Evolutionary conservation across 1,139 yeast genomes (phyloP).

Genomic region (Yarrowia galli): DNA sequence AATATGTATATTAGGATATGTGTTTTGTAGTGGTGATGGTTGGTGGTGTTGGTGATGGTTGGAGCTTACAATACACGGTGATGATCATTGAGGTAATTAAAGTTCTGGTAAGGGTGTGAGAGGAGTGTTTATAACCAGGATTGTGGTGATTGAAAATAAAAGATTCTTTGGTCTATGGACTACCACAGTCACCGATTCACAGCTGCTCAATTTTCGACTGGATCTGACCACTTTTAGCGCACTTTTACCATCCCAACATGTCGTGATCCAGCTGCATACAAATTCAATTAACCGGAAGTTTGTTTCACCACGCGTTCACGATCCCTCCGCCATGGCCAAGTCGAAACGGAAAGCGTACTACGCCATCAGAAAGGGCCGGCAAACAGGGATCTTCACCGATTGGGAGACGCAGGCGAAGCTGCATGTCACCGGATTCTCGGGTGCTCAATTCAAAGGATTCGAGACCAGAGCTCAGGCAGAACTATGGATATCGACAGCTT

Average conservation of each 20-base stretch:
- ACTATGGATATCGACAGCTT: not conserved
- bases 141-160: too few species aligned
- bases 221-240: too few species aligned
- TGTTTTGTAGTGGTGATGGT: not conserved
- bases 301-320: not conserved
- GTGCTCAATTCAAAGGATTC: not conserved
- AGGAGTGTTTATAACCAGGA: too few species aligned
- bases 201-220: too few species aligned
- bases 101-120: too few species aligned
- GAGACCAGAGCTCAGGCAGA: not conserved
- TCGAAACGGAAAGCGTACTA: not conserved
- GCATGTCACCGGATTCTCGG: conserved; percentile 2
- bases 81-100: too few species aligned
- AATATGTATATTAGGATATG: conserved; percentile 10
- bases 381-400: conserved; percentile 19
- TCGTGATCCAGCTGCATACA: too few species aligned
- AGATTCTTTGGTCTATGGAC: too few species aligned
- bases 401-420: conserved; percentile 12
- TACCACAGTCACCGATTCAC: too few species aligned
- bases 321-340: conserved; percentile 10
- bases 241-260: too few species aligned
- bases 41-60: too few species aligned
- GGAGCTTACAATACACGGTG: too few species aligned
- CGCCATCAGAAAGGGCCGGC: conserved; percentile 14
- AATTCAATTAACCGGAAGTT: not conserved